Base-by-base conservation (phyloP, 2,329 filamentous ascomycete species). In the Hortaea werneckii region DNA sequence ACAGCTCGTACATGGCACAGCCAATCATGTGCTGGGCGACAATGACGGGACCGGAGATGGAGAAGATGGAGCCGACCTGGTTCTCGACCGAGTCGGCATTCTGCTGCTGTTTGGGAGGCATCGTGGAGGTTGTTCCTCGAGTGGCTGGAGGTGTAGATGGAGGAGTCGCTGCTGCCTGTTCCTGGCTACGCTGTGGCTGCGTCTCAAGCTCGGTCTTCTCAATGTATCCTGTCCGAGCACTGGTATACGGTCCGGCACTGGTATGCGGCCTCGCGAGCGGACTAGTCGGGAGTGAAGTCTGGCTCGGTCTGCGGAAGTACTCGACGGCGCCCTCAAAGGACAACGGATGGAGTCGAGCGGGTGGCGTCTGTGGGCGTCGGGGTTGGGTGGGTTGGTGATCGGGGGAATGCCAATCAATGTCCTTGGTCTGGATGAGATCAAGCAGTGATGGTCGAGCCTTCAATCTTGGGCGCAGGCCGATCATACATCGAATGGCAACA, bases 1-100 rank as follows among this genome's bases (percentile, higher is more conserved):
- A 89, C 74, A 98, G 77, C 74, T 98, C 92, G 80, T 96, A 95
- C 92, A 98, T 98, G 69, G 92, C 89, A 78, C 92, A 92, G 68
- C 92, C 92, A 65, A 90, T 87, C 89, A 98, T 95, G 71, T 95
- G 83, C 75, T 96, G 90, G 66, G 90, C 92, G 59, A 98, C 79
- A 61, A 98, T 83, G 75, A 98, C 92, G 64, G 92, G 92, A 57
- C 86, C 77, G 44, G 82, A 85, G 58, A 87, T 73, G 52, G 82
- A 86, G 72, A 81, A 86, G 70, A 87, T 78, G 51, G 73, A 70
- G 74, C 77, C 82, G 73, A 76, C 70, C 57, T 78, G 70, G 45
- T 72, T 69, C 60, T 80, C 76, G 44, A 68, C 71, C 53, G 69
- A 68, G 47, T 48, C 54, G 56, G 49, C 50, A 44, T 47, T 42